Conservation (phyloP, 345 rosid genomes). For the Eutrema japonicum region DNA sequence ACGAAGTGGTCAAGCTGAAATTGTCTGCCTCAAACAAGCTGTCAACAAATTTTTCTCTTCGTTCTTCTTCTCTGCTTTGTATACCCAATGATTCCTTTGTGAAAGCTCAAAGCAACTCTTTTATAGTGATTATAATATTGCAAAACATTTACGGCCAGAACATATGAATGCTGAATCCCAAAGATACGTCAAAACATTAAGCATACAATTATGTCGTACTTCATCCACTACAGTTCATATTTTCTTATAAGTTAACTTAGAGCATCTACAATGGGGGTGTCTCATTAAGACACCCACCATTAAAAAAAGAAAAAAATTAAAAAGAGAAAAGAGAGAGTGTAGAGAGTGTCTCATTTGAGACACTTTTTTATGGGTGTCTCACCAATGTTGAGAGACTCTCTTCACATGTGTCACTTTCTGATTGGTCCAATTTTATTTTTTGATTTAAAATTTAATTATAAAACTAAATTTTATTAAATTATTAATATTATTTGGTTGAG, state of each 20-base stretch:
- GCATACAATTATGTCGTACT: background rate
- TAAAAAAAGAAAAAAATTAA: too few relatives aligned
- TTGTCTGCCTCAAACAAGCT: conserved; percentile 56
- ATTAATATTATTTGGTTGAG: too few relatives aligned
- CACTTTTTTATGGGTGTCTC: too few relatives aligned
- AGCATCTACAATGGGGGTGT: too few relatives aligned
- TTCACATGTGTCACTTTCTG: too few relatives aligned
- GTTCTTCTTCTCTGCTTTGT: conserved; percentile 60
- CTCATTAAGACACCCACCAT: too few relatives aligned
- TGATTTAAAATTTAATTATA: too few relatives aligned
- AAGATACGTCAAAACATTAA: background rate
- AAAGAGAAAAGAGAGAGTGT: too few relatives aligned
- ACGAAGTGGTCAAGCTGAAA: conserved; percentile 42
- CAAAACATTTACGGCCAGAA: conserved; percentile 12
- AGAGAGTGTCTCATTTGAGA: too few relatives aligned
- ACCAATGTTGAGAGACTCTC: too few relatives aligned
- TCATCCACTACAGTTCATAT: background rate
- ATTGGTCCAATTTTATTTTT: too few relatives aligned
- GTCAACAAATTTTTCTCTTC: conserved; percentile 78
- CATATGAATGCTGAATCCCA: conserved; percentile 1
- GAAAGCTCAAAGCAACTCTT: conserved; percentile 25
- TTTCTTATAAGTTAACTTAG: background rate
- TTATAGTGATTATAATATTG: conserved; percentile 17
- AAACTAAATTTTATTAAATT: too few relatives aligned
- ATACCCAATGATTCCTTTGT: conserved; percentile 59